Evolutionary conservation across 768 basidiomycete genomes (phyloP), one percentile per base, ranked within the genome.

Genomic region (Lentinula boryana): DNA sequence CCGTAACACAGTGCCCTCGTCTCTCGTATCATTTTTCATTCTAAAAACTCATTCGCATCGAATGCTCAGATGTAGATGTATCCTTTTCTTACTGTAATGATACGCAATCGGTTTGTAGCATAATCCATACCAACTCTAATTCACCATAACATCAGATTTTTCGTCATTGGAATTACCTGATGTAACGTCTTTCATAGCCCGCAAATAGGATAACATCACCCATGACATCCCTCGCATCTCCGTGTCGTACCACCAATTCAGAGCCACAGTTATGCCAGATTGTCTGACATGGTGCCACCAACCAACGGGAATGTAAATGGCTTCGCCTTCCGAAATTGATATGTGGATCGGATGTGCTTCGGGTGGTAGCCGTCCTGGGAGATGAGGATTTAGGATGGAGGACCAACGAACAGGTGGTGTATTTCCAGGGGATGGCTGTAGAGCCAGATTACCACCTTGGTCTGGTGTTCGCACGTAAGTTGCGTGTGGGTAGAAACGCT

Each of bases 231-330:
- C 90, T 59, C 79, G 74, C 70, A 87, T 80, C 69, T 92, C 88
- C 64, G 88, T 80, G 66, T 95, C 92, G 69, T 91, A 93, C 92
- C 92, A 95, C 86, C 89, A 93, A 67, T 95, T 95, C 21, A 91
- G 66, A 1, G 91, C 90, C 61, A 93, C 83, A 1, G 83, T 85
- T 23, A 78, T 75, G 3, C 78, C 81, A 3, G 81, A 75, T 69
- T 97, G 95, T 43, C 84, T 79, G 38, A 96, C 93, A 67, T 91
- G 83, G 69, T 96, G 95, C 88, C 89, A 96, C 95, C 95, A 97
- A 0, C 92, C 88, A 4, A 88, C 83, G n/a, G 95, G 95, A 18
- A 97, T 83, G 72, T 93, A 96, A 18, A 97, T 73, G 0, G 88
- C 86, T 64, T 95, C 89, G 3, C 95, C 94, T 5, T 84, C 81